Base-by-base conservation (phyloP, 306 rosid species). In the Mucuna pruriens region DNA sequence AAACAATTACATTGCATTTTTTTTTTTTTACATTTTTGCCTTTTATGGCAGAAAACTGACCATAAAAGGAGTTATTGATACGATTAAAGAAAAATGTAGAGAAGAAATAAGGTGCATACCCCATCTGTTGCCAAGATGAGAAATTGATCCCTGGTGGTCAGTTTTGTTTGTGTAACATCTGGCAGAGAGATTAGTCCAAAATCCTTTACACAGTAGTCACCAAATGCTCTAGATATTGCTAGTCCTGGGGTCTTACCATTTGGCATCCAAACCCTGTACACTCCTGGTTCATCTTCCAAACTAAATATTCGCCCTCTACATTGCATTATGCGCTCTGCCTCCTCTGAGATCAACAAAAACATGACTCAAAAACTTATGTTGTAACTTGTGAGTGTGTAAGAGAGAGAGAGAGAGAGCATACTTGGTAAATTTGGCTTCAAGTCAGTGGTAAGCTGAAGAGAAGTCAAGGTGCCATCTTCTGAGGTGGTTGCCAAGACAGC, bases 121-220 rank as follows among this genome's bases (percentile, higher is more conserved):
- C 97, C 94, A 83, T 90, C 94, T 26, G 94, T 80, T 60, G 97
- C 97, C 85, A 90, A 66, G 80, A 92, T 90, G 80, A 92, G 82
- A 84, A 90, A 90, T 67, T 87, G 90, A 79, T 92, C 94, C 34
- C n/a, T 71, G 67, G 65, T 60, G 73, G 88, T 82, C 17, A 92
- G 74, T 34, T 71, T 83, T 73, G 82, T 90, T 16, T 87, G 91
- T 19, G 85, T 90, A 17, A 92, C 91, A 4, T 86, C 85, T 39
- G 97, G 94, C 69, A 84, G 78, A 74, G 94, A 92, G 48, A 92
- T 86, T 11, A 92, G 84, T 39, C 94, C 94, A 76, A 81, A 90
- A 36, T 89, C 90, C 85, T 89, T 92, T 0, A 87, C 83, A 48
- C 91, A 87, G 51, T 87, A 82, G 42, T 92, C 97, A 42, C 97